Percentiles rank a stretch among this genome's conserved stretches.
Evolutionary conservation across 352 stramenopile species (phyloP).

Genomic region (Pythium scleroteichum): DNA sequence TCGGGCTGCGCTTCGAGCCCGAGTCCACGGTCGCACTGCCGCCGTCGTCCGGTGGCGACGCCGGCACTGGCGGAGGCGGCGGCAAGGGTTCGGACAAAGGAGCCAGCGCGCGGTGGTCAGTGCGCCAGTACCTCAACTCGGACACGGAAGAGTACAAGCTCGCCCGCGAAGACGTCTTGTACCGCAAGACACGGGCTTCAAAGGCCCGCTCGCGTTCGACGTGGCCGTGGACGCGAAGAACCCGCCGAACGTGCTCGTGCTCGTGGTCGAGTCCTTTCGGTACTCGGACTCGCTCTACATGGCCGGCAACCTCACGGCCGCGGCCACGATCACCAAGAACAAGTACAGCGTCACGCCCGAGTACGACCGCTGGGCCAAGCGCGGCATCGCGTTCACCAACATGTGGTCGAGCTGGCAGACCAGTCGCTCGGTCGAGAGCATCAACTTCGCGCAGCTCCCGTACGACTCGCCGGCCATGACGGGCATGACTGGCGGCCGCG

Average conservation of each 20-base stretch:
- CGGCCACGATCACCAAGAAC: constrained; percentile 11
- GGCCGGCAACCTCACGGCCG: constrained; percentile 32
- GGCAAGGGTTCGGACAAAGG: background rate
- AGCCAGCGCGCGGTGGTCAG: background rate
- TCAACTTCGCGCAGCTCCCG: constrained; percentile 47
- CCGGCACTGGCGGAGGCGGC: constrained; percentile 27
- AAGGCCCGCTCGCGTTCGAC: constrained; percentile 45
- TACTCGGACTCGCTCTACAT: constrained; percentile 52
- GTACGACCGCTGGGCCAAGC: constrained; percentile 51
- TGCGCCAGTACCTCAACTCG: constrained; percentile 29
- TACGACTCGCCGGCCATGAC: constrained; percentile 42
- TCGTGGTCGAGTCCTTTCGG: constrained; percentile 57
- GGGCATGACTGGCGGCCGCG: constrained; percentile 38
- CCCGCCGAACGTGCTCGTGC: constrained; percentile 51
- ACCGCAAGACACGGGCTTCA: constrained; percentile 40
- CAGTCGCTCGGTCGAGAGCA: constrained; percentile 55
- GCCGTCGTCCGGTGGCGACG: no score
- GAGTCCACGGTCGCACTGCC: constrained; percentile 6
- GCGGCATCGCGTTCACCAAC: constrained; percentile 49
- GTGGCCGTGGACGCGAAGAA: constrained; percentile 33
- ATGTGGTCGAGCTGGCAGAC: constrained; percentile 61
- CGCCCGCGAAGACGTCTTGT: constrained; percentile 38
- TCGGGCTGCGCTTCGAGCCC: constrained; percentile 5
- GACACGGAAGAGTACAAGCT: constrained; percentile 46
- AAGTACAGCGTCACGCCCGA: constrained; percentile 51